Evolutionary conservation across 768 basidiomycete species (phyloP), one percentile per base, ranked within the genome.

Genomic region (Trametes punicea): DNA sequence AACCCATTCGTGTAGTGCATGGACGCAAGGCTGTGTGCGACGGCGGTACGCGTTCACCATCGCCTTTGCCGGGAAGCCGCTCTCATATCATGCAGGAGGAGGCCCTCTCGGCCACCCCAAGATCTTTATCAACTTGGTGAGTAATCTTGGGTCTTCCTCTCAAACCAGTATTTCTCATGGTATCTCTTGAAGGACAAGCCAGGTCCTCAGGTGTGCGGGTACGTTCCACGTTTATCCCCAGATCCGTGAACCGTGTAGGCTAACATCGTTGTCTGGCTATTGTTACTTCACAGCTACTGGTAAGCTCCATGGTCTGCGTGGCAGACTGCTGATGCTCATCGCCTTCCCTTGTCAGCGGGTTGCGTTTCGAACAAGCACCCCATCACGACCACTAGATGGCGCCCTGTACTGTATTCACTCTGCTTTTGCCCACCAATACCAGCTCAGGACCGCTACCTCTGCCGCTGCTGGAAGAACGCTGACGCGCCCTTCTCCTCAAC

Each of bases 51-150:
- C 21, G 76, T 5, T 30, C 25, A 44, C 36, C n/a, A n/a, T 48
- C n/a, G 1, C 15, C 15, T 33, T 31, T 25, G 6, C 15, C 16
- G 23, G 29, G 23, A 16, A 23, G 2, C 23, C 27, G 15, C 39
- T 13, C 23, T 55, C 16, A 47, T 15, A 40, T 27, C 6, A 21
- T 47, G 0, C 69, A 98, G 96, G 96, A 73, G 87, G 85, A 69
- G 97, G 96, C 10, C 83, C 97, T 39, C 80, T 99, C 26, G 97
- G 97, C 21, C 97, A 99, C 69, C 97, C 97, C 5, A 95, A 93
- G 77, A 85, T 98, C 57, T 98, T 82, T 67, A 93, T 99, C 71
- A 98, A 98, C 75, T 71, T 99, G 69, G 94, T 93, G 64, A 57
- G 89, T 75, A 36, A 16, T 38, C 23, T 20, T 15, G 33, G 23